Base-by-base conservation (phyloP, 2,329 filamentous ascomycete species). In the Clarireedia hainanense region DNA sequence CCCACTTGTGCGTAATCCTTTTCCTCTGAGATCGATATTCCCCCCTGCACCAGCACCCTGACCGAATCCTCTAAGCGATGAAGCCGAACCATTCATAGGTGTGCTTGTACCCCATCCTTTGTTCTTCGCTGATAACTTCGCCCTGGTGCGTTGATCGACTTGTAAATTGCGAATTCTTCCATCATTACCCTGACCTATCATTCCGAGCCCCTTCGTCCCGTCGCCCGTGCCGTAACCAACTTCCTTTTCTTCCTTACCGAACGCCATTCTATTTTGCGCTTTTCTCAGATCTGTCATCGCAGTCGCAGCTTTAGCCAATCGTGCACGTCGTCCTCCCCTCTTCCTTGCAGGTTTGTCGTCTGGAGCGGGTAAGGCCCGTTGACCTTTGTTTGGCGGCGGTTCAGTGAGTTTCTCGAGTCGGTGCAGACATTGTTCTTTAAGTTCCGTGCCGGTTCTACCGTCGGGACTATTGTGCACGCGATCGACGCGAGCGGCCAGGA, bases 281-380 rank as follows among this genome's bases (percentile, higher is more conserved):
- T 97, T 96, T 62, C 91, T 85, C 30, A 99, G 76, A 55, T 99
- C 94, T 0, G 94, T 99, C 90, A 96, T 95, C 58, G 94, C 92
- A 6, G 89, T 89, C 4, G 92, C 91, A 72, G 96, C 94, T 79
- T 99, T 99, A 58, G 92, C 92, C 72, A 96, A 96, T 56, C 94
- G 79, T 12, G 91, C 94, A 62, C 91, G 80, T 55, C 92, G 80
- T 51, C 94, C 94, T 71, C 94, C 94, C 61, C 94, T 88, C 71
- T 99, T 99, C 36, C 91, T 80, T 0, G 89, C 85, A 1, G 91
- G 94, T 71, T 97, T 99, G 72, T 99, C 94, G 68, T 97, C 94
- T 0, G 94, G 94, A 0, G 89, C 89, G 1, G 92, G 92, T 0
- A 97, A 80, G 1, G 94, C 94, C 59, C 90, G 85, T 15, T 84